Percentiles rank a stretch among this genome's conserved stretches.
These are phyloP conservation scores for Mucor racemosus DNA, from an alignment of 371 early-diverging fungal genomes.

Conservation along the genomic window DNA sequence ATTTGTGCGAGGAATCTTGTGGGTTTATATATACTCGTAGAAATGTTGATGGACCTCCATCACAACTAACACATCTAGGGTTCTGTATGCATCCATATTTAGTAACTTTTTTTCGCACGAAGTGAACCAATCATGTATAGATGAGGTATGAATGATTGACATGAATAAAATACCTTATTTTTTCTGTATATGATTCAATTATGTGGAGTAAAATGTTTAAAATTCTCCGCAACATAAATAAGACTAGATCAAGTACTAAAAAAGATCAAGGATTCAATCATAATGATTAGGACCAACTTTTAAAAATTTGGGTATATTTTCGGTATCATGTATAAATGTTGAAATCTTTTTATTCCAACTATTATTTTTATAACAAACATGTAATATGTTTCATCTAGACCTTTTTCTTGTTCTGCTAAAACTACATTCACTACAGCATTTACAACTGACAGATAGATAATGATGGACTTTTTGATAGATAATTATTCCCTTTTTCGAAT, in stretches of 20 bases:
- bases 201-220: slow-evolving; percentile 2
- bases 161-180: neutral
- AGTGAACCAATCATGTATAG: slow-evolving; percentile 1
- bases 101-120: slow-evolving; percentile 7
- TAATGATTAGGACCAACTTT: neutral
- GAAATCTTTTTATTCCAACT: neutral
- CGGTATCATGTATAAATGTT: neutral
- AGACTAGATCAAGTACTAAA: neutral
- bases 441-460: slow-evolving; percentile 3
- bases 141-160: neutral
- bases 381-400: neutral
- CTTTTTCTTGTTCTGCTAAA: neutral
- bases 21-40: slow-evolving; percentile 10
- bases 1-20: neutral
- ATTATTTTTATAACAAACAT: neutral
- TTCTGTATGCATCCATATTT: slow-evolving; percentile 3
- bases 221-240: neutral
- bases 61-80: slow-evolving; percentile 3
- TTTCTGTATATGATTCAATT: neutral
- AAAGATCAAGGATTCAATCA: neutral
- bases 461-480: neutral
- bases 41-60: slow-evolving; percentile 1
- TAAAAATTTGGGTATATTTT: neutral
- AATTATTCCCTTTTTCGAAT: slow-evolving; percentile 2
- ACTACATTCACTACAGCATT: neutral